phyloP scores from a whole-genome alignment of 176 grass and related monocot genomes.

The Elaeis guineensis region DNA sequence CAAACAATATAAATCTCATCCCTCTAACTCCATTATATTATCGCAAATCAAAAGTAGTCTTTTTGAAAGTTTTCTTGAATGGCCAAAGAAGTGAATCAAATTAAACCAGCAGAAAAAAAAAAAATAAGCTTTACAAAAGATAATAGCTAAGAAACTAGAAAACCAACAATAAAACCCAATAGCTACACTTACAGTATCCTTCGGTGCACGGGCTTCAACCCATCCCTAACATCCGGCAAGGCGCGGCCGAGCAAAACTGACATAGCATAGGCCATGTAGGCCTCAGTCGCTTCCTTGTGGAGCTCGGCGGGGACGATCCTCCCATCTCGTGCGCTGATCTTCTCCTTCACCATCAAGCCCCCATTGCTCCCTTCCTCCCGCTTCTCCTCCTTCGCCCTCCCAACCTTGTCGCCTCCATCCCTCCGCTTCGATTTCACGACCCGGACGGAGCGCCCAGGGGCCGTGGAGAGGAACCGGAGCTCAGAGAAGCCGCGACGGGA shows the following conservation, averaged over 20 bases:
- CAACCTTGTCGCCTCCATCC: conserved; percentile 1
- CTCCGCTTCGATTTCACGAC: conserved; percentile 15
- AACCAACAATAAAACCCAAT: conserved; percentile 4
- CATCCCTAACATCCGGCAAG: conserved; percentile 82
- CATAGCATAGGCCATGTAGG: conserved; percentile 94
- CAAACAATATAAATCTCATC: no score
- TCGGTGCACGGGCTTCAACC: conserved; percentile 88
- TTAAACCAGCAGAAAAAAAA: no score
- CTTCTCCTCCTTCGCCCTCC: conserved; percentile 7
- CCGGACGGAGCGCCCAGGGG: neutral
- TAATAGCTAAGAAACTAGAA: neutral
- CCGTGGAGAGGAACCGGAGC: conserved; percentile 26
- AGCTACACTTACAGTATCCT: conserved; percentile 72
- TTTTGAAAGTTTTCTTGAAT: no score
- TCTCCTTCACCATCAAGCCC: conserved; percentile 23
- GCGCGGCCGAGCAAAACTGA: conserved; percentile 88
- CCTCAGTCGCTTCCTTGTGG: conserved; percentile 82
- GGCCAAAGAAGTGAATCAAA: no score
- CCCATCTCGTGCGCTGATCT: conserved; percentile 9
- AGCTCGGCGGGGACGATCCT: conserved; percentile 73
- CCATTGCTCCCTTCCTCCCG: conserved; percentile 9
- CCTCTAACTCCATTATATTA: no score
- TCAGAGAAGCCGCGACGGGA: conserved; percentile 16
- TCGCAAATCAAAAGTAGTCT: no score
- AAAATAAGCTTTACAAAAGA: no score